Conservation (phyloP, 2,329 filamentous ascomycete genomes). For the Thielaviopsis punctulata region DNA sequence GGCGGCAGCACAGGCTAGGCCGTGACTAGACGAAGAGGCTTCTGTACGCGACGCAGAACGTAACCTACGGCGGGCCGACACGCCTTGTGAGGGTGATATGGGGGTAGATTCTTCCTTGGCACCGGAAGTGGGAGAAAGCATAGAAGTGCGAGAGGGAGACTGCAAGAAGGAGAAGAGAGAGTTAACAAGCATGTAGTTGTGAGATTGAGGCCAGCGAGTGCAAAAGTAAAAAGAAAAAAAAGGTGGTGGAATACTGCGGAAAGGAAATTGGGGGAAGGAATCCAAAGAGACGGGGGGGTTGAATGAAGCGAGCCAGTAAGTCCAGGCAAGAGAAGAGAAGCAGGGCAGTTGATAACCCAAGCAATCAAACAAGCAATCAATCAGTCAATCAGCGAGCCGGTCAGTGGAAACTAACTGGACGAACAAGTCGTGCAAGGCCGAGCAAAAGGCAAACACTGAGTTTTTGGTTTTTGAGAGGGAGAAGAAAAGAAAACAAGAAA, state of each 20-base stretch:
- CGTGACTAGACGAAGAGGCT: not conserved
- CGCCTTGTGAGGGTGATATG: not conserved
- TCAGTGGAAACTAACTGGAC: no score
- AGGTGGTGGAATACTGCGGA: no score
- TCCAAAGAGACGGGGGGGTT: no score
- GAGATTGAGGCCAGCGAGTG: not conserved
- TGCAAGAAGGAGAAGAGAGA: not conserved
- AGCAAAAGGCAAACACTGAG: no score
- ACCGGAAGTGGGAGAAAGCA: not conserved
- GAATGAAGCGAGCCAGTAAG: no score
- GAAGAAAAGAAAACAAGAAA: not conserved
- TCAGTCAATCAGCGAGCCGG: no score
- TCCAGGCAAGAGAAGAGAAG: no score
- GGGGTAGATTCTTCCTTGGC: not conserved
- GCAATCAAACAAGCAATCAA: no score
- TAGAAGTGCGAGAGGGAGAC: not conserved
- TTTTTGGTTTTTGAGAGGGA: not conserved
- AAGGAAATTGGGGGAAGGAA: no score
- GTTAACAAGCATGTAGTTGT: not conserved
- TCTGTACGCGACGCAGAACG: conserved; percentile 1
- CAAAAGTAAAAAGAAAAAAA: not conserved
- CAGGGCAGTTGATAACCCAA: no score
- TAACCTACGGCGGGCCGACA: not conserved
- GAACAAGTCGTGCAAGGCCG: no score
- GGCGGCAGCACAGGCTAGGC: not conserved